These are phyloP conservation scores for Balamuthia mandrillaris DNA, from an alignment of 208 protist species.

Conservation along the genomic window DNA sequence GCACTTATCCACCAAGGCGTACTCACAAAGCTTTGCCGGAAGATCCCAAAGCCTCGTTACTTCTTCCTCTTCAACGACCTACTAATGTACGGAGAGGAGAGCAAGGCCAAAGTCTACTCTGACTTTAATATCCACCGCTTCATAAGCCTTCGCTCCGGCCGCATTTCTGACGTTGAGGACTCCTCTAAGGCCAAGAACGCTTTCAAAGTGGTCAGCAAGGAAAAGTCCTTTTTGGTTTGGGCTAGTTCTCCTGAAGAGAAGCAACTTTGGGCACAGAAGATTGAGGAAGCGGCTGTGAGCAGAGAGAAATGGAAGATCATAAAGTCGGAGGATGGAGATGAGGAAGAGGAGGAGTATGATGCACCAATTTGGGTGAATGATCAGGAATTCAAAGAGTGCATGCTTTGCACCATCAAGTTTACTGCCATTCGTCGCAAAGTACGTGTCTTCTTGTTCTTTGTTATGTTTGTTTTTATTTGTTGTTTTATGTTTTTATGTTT, in stretches of 20 bases:
- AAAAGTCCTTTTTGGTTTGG: conserved; percentile 40
- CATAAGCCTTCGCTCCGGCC: conserved; percentile 5
- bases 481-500: background rate
- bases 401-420: background rate
- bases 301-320: no score
- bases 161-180: conserved; percentile 6
- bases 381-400: background rate
- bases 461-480: background rate
- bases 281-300: background rate
- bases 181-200: background rate
- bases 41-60: conserved; percentile 23
- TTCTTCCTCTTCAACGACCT: conserved; percentile 40
- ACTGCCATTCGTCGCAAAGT: conserved; percentile 11
- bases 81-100: conserved; percentile 13
- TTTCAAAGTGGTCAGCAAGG: conserved; percentile 38
- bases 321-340: no score
- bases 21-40: conserved; percentile 29
- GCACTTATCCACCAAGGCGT: conserved; percentile 27
- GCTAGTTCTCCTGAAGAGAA: conserved; percentile 28
- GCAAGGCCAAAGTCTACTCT: no score
- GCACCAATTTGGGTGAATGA: conserved; percentile 28
- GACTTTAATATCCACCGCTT: conserved; percentile 30
- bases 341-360: conserved; percentile 27
- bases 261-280: background rate
- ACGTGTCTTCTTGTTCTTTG: background rate